phyloP scores from a whole-genome alignment of 2,329 filamentous ascomycete genomes.

The Alternaria sp. region DNA sequence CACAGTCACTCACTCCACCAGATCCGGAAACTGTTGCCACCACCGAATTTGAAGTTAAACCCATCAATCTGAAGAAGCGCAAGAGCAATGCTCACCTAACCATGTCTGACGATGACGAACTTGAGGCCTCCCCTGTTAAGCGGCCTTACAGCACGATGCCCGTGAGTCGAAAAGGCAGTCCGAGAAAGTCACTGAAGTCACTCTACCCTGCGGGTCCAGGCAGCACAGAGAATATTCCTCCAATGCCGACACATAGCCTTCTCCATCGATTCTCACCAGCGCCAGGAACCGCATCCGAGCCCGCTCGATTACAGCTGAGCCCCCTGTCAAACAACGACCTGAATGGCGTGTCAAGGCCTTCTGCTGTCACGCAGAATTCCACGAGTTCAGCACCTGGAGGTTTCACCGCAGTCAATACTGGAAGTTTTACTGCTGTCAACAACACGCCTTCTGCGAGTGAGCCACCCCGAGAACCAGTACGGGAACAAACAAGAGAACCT shows the following conservation, averaged over 20 bases:
- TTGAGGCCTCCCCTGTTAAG: slow-evolving; percentile 36
- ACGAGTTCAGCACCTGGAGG: slow-evolving; percentile 21
- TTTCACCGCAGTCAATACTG: slow-evolving; percentile 38
- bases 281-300: slow-evolving; percentile 29
- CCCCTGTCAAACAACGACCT: slow-evolving; percentile 41
- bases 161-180: slow-evolving; percentile 34
- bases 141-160: slow-evolving; percentile 43
- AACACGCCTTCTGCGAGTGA: slow-evolving; percentile 26
- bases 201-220: slow-evolving; percentile 30
- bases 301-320: slow-evolving; percentile 36
- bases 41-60: slow-evolving; percentile 34
- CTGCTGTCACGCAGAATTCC: slow-evolving; percentile 18
- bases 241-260: slow-evolving; percentile 27
- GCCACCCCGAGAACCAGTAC: slow-evolving; percentile 20
- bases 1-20: slow-evolving; percentile 39
- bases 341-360: slow-evolving; percentile 36
- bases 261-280: slow-evolving; percentile 30
- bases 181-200: slow-evolving; percentile 41
- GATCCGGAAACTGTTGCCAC: slow-evolving; percentile 29
- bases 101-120: slow-evolving; percentile 44
- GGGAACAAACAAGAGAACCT: slow-evolving; percentile 25
- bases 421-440: slow-evolving; percentile 39
- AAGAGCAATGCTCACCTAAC: slow-evolving; percentile 45
- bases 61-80: slow-evolving; percentile 42
- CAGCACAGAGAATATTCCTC: slow-evolving; percentile 41